phyloP scores from a whole-genome alignment of 2,329 filamentous ascomycete genomes.

The Monilinia laxa region DNA sequence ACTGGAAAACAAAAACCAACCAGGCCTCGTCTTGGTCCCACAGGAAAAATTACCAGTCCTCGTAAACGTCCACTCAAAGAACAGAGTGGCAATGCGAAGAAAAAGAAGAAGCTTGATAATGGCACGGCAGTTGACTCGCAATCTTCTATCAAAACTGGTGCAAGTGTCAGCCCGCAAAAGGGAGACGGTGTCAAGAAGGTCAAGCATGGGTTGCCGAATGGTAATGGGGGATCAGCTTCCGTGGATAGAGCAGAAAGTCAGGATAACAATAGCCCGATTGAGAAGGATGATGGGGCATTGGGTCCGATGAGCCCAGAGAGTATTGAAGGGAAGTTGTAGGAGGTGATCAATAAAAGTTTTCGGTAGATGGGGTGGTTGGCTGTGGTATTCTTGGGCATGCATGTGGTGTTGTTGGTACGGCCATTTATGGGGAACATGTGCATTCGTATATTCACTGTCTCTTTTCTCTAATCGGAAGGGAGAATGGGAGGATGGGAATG shows the following conservation, averaged over 20 bases:
- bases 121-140: slow-evolving; percentile 40
- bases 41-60: slow-evolving; percentile 82
- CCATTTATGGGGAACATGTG: not conserved
- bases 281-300: slow-evolving; percentile 65
- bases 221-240: slow-evolving; percentile 38
- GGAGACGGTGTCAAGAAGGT: slow-evolving; percentile 51
- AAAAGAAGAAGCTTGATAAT: slow-evolving; percentile 77
- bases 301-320: slow-evolving; percentile 87
- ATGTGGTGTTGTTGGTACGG: not conserved
- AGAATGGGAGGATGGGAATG: not conserved
- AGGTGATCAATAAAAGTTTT: slow-evolving; percentile 16
- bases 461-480: not conserved
- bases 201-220: slow-evolving; percentile 41
- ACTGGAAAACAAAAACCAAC: slow-evolving; percentile 79
- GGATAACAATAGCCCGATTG: slow-evolving; percentile 53
- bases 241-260: slow-evolving; percentile 62
- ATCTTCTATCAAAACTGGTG: slow-evolving; percentile 36
- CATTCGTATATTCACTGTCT: not conserved
- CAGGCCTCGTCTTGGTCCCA: slow-evolving; percentile 63
- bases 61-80: slow-evolving; percentile 81
- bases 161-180: slow-evolving; percentile 44
- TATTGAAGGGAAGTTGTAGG: slow-evolving; percentile 25
- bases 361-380: not conserved
- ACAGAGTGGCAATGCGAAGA: slow-evolving; percentile 80
- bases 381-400: not conserved